Base-by-base conservation (phyloP, 2,329 filamentous ascomycete species). In the Cordyceps cateniannulata region DNA sequence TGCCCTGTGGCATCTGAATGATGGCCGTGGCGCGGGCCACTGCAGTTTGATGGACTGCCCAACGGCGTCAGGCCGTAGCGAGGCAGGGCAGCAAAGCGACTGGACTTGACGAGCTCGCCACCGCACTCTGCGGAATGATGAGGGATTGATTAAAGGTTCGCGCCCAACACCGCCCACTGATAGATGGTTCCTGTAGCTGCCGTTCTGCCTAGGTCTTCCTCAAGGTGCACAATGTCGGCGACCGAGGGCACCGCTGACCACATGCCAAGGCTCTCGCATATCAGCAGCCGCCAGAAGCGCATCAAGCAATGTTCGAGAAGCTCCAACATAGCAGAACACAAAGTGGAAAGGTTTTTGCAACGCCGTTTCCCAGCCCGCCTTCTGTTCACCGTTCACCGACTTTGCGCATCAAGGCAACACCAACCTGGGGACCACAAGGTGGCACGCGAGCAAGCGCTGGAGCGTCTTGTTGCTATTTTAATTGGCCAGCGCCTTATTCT, bases 401-500 rank as follows among this genome's bases (percentile, higher is more conserved):
- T 16, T 25, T 47, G 45, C 32, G 38, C 20, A 32, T 42, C 56
- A 45, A 18, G 25, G 35, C 24, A 12, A 29, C 55, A 27, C 55
- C 45, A 42, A 4, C 8, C 45, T 40, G 29, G 55, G 22, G 32
- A 57, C 24, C 20, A 32, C 47, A 22, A 45, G 42, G 29, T 16
- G 29, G 42, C 58, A 60, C 50, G 24, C 50, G 58, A 60, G 42
- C 50, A 54, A 27, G 32, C 50, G 47, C 32, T 27, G 20, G 32
- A 48, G 42, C 14, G 24, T 42, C 29, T 42, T 48, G 42, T 49
- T 54, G 58, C 58, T 60, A 60, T 47, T 56, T 61, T 61, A 61
- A 57, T 57, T 61, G 60, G 53, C 52, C 45, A 61, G 52, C 52
- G 47, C 53, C 40, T 61, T 57, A 51, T 38, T 58, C 47, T 47